Base-by-base conservation (phyloP, 352 stramenopile genomes). In the Thraustochytrium striatum region DNA sequence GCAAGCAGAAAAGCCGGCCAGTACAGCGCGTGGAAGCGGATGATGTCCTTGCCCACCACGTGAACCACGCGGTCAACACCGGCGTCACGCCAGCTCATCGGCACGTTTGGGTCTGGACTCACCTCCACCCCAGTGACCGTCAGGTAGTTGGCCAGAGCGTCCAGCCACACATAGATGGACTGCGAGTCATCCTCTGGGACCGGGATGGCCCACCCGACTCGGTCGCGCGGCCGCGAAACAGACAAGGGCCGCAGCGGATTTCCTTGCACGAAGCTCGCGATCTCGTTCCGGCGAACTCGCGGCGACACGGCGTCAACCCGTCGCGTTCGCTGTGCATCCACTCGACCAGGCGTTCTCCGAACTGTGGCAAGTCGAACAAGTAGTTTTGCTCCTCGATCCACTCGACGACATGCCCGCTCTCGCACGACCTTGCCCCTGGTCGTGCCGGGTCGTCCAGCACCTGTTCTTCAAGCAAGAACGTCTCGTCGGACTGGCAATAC, bases 151-250 rank as follows among this genome's bases (percentile, higher is more conserved):
- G 93, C 88, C 16, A 99, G 85, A 2, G 97, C 97, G 85, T 99
- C 97, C 61, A 99, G 96, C 97, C 97, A 99, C 58, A 99, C 97
- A 86, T 99, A 99, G 87, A 99, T 94, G 69, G 98, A 92, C 86
- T 99, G 96, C 82, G 89, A 84, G 39, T 87, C 83, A 72, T 95
- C 89, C 8, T 84, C 88, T 57, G 95, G 95, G 0, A 99, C 95
- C 30, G 90, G 87, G 70, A 99, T 96, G 30, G 95, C 95, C 97
- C 97, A 99, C 62, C 91, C 87, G 72, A 99, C 93, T 81, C 92
- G 91, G 68, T 91, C 96, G 1, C 91, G 93, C 44, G 97, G 91
- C 72, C 97, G 85, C 52, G 94, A 98, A 39, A 99, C 92, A 30
- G 93, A 98, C 72, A 99, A 88, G 84, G 36, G 87, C 89, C 8